Evolutionary conservation across 169 alveolate species (phyloP).

Genomic region (Plasmodium yoelii): DNA sequence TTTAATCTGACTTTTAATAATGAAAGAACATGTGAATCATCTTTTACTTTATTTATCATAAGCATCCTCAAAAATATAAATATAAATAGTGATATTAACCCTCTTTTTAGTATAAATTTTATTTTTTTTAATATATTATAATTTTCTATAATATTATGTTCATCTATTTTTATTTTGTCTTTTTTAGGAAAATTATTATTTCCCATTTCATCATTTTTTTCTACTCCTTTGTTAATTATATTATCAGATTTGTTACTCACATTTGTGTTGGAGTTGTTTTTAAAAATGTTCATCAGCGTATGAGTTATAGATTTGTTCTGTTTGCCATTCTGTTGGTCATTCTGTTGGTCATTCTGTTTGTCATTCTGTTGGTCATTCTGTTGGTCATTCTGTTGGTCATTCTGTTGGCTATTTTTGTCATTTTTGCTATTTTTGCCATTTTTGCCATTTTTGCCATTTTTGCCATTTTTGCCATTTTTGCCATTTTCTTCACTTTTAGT

Average conservation of each 20-base stretch:
- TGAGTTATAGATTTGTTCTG: neutral
- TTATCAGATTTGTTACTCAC: neutral
- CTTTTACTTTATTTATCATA: constrained; percentile 14
- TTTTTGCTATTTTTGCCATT: too few species aligned
- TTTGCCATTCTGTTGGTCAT: too few species aligned
- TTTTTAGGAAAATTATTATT: too few species aligned
- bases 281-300: too few species aligned
- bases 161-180: neutral
- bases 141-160: neutral
- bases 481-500: neutral
- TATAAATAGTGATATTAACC: constrained; percentile 42
- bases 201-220: neutral
- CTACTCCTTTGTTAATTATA: too few species aligned
- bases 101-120: constrained; percentile 21
- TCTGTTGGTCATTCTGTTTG: too few species aligned
- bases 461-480: too few species aligned
- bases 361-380: too few species aligned
- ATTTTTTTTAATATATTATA: neutral
- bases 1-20: constrained; percentile 59
- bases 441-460: too few species aligned
- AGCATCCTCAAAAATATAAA: constrained; percentile 26
- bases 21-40: constrained; percentile 68
- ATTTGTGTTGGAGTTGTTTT: too few species aligned
- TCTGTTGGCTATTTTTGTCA: too few species aligned
- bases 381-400: too few species aligned